Evolutionary conservation across 2,329 filamentous ascomycete species (phyloP).

Genomic region (Hypoxylon sp.): DNA sequence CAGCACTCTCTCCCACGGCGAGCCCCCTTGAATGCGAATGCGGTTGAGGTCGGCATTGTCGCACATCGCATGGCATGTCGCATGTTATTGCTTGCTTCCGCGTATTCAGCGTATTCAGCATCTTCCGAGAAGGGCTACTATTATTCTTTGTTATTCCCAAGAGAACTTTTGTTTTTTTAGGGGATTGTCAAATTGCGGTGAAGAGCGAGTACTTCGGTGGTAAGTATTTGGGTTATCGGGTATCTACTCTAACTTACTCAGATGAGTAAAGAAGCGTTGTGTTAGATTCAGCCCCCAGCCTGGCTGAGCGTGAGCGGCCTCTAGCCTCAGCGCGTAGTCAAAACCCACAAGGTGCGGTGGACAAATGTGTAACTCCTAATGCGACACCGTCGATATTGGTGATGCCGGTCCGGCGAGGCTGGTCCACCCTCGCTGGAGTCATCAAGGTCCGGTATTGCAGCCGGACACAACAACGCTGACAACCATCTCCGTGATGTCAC

Average conservation of each 20-base stretch:
- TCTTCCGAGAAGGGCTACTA: slow-evolving; percentile 15
- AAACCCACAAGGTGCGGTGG: slow-evolving; percentile 6
- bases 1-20: slow-evolving; percentile 21
- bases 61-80: slow-evolving; percentile 9
- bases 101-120: slow-evolving; percentile 4
- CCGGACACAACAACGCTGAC: slow-evolving; percentile 42
- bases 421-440: slow-evolving; percentile 29
- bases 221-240: slow-evolving; percentile 10
- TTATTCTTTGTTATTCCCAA: slow-evolving; percentile 18
- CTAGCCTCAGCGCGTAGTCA: slow-evolving; percentile 29
- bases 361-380: slow-evolving; percentile 25
- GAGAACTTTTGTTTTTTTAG: slow-evolving; percentile 12
- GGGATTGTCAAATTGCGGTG: slow-evolving; percentile 40
- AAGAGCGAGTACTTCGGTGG: slow-evolving; percentile 20
- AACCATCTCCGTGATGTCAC: slow-evolving; percentile 31
- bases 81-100: slow-evolving; percentile 34
- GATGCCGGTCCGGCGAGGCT: slow-evolving; percentile 36
- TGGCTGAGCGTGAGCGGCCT: slow-evolving; percentile 19
- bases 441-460: slow-evolving; percentile 36
- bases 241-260: slow-evolving; percentile 27
- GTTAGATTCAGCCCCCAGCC: slow-evolving; percentile 34
- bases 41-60: slow-evolving; percentile 43
- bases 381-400: slow-evolving; percentile 28
- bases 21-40: slow-evolving; percentile 32
- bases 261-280: slow-evolving; percentile 23